Base-by-base conservation (phyloP, 83 land plant species). In the Thuja plicata region DNA sequence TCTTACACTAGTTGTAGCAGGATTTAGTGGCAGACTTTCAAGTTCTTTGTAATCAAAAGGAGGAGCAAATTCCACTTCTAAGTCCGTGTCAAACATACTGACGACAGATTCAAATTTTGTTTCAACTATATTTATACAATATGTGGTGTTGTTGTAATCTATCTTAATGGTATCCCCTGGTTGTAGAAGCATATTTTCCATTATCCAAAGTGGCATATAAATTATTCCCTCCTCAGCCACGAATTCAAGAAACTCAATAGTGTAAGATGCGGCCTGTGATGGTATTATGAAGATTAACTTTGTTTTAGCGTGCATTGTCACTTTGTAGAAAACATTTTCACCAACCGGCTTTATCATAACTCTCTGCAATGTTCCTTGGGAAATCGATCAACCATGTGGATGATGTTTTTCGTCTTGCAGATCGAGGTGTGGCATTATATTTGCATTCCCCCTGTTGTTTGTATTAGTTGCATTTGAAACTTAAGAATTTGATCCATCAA, bases 1-100 rank as follows among this genome's bases (percentile, higher is more conserved):
- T n/a, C n/a, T 48, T 9, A 8, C 46, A 45, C 46, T 45, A 45
- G 46, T 8, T 48, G 50, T 48, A 48, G 50, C 11, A 48, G 52
- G 34, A 27, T 27, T 24, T 73, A 7, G 0, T 73, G 77, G 32
- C 6, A 73, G 10, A 8, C 34, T 89, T 76, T 93, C 95, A 24
- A 94, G 96, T 86, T 94, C 95, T 70, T 94, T 93, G 87, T 96
- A 95, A 78, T 96, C 94, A 60, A 96, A 88, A 3, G 95, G 94
- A 45, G 96, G 93, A 13, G 94, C 96, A 90, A 96, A 95, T 85
- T 95, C 97, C 34, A 95, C 95, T 88, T 94, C 97, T 89, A 95
- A 95, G 78, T 96, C 97, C 1, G 96, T 92, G 48, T 95, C 94
- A 84, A 94, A 91, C 8, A 95, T 89, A 41, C 93, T 89, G 5